These are phyloP conservation scores for Lepraria neglecta DNA, from an alignment of 495 filamentous ascomycete genomes.

Conservation along the genomic window DNA sequence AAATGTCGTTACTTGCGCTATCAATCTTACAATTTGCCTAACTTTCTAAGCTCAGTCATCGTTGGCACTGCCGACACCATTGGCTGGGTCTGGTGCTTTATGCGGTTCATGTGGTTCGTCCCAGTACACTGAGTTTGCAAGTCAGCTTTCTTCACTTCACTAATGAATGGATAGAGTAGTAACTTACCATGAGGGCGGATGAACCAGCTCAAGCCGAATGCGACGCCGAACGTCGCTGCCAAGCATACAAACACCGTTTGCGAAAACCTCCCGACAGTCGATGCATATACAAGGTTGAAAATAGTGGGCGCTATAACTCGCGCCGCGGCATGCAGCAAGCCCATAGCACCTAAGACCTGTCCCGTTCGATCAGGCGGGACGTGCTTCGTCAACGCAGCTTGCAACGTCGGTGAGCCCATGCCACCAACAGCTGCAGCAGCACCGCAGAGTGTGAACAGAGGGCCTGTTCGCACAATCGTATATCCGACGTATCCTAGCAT, in stretches of 20 bases:
- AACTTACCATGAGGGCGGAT: slow-evolving; percentile 60
- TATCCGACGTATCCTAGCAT: slow-evolving; percentile 70
- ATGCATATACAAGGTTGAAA: slow-evolving; percentile 79
- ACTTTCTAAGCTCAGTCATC: not conserved
- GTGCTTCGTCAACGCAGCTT: slow-evolving; percentile 82
- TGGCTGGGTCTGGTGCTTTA: no score
- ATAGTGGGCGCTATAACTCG: slow-evolving; percentile 70
- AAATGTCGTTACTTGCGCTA: not conserved
- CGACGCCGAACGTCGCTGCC: slow-evolving; percentile 56
- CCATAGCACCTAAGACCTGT: slow-evolving; percentile 77
- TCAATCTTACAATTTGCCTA: not conserved
- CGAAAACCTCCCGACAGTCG: slow-evolving; percentile 68
- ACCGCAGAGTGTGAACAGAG: slow-evolving; percentile 59
- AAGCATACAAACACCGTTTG: slow-evolving; percentile 80
- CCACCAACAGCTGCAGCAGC: slow-evolving; percentile 70
- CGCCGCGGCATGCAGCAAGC: slow-evolving; percentile 76
- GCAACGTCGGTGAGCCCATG: slow-evolving; percentile 74
- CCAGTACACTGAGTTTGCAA: slow-evolving; percentile 8
- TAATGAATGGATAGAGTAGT: not conserved
- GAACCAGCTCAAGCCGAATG: slow-evolving; percentile 59
- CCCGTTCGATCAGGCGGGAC: slow-evolving; percentile 75
- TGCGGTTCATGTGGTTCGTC: slow-evolving; percentile 3
- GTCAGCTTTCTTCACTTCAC: not conserved
- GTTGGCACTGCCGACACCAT: not conserved
- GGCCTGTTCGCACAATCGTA: slow-evolving; percentile 50